A percentile compares a stretch with the other conserved stretches of the same genome.
phyloP scores from a whole-genome alignment of 768 basidiomycete species.

The Dioszegia crocea region DNA sequence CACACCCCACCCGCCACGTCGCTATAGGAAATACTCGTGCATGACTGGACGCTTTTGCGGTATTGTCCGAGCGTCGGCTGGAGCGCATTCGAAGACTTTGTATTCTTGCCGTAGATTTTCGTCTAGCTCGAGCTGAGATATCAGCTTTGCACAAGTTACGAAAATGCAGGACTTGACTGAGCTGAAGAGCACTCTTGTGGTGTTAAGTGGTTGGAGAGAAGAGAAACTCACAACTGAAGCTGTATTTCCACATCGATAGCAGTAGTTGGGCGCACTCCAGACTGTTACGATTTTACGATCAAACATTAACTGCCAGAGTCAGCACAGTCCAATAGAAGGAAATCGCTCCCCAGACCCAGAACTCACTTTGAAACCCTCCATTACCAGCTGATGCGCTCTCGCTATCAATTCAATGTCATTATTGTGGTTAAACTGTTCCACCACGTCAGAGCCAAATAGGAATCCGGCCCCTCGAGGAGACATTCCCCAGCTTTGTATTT shows the following conservation, averaged over 20 bases:
- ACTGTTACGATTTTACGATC: conserved; percentile 92
- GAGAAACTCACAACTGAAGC: conserved; percentile 14
- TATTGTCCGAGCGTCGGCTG: conserved; percentile 52
- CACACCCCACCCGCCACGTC: too few relatives aligned
- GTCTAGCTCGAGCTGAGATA: conserved; percentile 87
- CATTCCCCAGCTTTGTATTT: conserved; percentile 94
- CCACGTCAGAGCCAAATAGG: conserved; percentile 83
- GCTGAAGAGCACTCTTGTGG: too few relatives aligned
- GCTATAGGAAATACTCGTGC: conserved; percentile 49
- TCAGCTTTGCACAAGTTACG: conserved; percentile 73
- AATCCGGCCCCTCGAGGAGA: conserved; percentile 95
- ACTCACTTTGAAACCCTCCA: conserved; percentile 78
- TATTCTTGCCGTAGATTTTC: conserved; percentile 91
- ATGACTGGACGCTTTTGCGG: conserved; percentile 50
- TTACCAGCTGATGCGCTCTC: conserved; percentile 93
- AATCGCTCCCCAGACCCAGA: too few relatives aligned
- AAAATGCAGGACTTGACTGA: too few relatives aligned
- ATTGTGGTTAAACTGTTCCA: conserved; percentile 80
- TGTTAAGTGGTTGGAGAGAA: too few relatives aligned
- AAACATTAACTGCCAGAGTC: conserved; percentile 66
- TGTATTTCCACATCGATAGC: conserved; percentile 69
- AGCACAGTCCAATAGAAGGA: neutral
- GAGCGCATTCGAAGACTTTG: conserved; percentile 84
- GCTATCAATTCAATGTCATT: conserved; percentile 84
- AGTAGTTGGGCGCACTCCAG: conserved; percentile 98